A percentile compares a stretch with the other conserved stretches of the same genome.
These are phyloP conservation scores for Phytophthora sansomeana DNA, from an alignment of 352 stramenopile species.

Conservation along the genomic window DNA sequence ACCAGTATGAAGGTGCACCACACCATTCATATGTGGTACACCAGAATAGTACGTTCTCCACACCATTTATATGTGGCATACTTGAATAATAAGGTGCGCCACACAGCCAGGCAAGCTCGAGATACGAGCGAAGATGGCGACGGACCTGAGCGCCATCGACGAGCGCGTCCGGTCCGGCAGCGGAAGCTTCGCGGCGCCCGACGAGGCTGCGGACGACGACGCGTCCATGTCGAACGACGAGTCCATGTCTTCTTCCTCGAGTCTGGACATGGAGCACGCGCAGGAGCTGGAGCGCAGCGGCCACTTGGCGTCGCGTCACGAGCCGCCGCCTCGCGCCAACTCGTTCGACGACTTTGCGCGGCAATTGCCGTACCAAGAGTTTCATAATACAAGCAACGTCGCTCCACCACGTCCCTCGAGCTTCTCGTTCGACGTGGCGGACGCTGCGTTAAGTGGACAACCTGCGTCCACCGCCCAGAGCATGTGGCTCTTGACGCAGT, in stretches of 20 bases:
- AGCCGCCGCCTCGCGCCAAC: conserved; percentile 2
- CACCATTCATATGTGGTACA: no score
- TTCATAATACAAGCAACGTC: neutral
- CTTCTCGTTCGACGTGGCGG: conserved; percentile 40
- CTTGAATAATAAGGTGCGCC: no score
- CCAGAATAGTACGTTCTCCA: no score
- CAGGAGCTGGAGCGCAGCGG: conserved; percentile 16
- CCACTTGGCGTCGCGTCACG: neutral
- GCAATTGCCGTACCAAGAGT: conserved; percentile 37
- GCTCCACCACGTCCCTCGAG: conserved; percentile 13
- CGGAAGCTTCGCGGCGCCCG: conserved; percentile 18
- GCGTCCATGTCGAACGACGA: conserved; percentile 69
- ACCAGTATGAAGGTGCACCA: no score
- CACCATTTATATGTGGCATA: no score
- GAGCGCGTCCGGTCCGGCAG: conserved; percentile 42
- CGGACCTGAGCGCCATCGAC: conserved; percentile 12
- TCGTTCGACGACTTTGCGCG: conserved; percentile 45
- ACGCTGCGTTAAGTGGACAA: conserved; percentile 11
- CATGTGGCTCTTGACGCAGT: conserved; percentile 62
- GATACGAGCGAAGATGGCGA: no score
- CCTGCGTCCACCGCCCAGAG: neutral
- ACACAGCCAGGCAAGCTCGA: no score
- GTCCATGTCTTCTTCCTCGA: conserved; percentile 65
- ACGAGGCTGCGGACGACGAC: conserved; percentile 41
- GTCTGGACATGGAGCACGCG: conserved; percentile 43